Conservation (phyloP, 2,329 filamentous ascomycete genomes). For the Trichoderma sp. region DNA sequence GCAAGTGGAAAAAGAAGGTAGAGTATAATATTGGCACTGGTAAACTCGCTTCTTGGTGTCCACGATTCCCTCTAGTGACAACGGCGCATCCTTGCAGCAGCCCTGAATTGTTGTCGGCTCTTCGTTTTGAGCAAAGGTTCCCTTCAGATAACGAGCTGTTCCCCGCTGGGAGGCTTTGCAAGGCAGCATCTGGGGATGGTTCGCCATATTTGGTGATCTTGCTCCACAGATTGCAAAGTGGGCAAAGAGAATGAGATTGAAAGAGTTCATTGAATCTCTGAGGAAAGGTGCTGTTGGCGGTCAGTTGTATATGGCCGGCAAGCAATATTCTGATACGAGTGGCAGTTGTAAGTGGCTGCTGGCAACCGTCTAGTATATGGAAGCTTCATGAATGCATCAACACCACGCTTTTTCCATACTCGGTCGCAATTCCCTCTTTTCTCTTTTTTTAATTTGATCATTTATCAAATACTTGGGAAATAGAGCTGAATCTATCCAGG, state of each 20-base stretch:
- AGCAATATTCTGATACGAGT: neutral
- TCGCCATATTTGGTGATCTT: neutral
- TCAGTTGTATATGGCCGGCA: neutral
- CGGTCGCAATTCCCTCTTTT: neutral
- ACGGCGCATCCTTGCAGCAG: neutral
- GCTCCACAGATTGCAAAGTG: neutral
- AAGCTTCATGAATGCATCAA: neutral
- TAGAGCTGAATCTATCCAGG: neutral
- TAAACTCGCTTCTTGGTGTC: neutral
- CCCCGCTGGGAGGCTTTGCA: neutral
- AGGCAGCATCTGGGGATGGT: neutral
- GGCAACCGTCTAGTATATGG: neutral
- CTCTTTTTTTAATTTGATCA: neutral
- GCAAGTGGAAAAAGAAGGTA: neutral
- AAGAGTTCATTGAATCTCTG: neutral
- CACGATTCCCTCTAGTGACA: neutral
- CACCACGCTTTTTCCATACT: neutral
- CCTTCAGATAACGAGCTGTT: neutral
- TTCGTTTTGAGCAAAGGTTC: neutral
- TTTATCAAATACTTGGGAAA: neutral
- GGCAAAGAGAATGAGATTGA: neutral
- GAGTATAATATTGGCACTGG: neutral
- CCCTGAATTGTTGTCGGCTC: neutral
- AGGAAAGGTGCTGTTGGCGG: neutral
- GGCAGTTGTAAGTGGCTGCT: neutral